Evolutionary conservation across 352 stramenopile species (phyloP), one percentile per base, ranked within the genome.

Genomic region (Pythium aquatile): DNA sequence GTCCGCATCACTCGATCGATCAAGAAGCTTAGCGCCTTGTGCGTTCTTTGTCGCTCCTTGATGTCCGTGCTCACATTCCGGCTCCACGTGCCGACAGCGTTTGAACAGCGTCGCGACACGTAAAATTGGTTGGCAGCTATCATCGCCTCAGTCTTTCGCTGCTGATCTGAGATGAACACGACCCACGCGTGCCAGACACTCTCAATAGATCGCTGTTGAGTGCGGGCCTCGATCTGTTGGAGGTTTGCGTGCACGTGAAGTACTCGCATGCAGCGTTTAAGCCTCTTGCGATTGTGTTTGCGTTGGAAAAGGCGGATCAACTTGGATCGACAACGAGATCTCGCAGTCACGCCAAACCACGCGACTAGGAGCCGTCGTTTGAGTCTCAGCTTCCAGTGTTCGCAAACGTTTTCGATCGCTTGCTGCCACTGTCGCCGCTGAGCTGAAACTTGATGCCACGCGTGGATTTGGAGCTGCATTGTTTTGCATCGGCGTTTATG

Each of bases 21-120:
- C 48, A 73, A 72, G 55, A 68, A 61, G 14, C 55, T 65, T 6
- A 81, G 26, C 0, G 78, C 72, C 16, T 66, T 78, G 11, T 69
- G 17, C 24, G 53, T 51, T 14, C 24, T 17, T 32, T 29, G 47
- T 16, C 61, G 32, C 6, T 66, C 47, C 11, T 20, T 17, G 40
- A 52, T 35, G 16, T n/a, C 35, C 32, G 14, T 17, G 10, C 5
- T 46, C 8, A 14, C 49, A n/a, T 39, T 61, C 0, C 17, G 1
- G 44, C 28, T 58, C 72, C 72, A 78, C 11, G 26, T 1, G 0
- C 6, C 14, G 4, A 78, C 7, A 7, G 68, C 65, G 9, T 14
- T 9, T 2, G 30, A 11, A 14, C 54, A 65, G 26, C 61, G 48
- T 14, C 66, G 48, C 5, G 47, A 29, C 1, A 30, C 11, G 28